Conservation (phyloP, 129 eudicot species). For the Ambrosia artemisiifolia region DNA sequence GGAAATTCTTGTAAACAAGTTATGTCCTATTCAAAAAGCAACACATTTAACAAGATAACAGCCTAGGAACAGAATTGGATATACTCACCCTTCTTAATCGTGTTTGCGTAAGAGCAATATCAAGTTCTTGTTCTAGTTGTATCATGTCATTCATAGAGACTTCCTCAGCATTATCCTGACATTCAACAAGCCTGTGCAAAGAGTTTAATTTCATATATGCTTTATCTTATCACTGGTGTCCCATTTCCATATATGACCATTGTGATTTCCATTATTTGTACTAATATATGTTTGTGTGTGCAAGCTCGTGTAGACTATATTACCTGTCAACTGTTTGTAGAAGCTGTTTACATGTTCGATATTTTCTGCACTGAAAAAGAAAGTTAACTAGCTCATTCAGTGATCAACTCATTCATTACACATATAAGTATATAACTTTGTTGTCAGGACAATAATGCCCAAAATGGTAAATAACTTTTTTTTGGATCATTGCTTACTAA, state of each 20-base stretch:
- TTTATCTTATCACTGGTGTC: background rate
- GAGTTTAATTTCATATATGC: background rate
- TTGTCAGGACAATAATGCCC: background rate
- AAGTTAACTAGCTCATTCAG: background rate
- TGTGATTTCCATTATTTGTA: background rate
- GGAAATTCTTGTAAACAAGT: too few relatives aligned
- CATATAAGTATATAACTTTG: background rate
- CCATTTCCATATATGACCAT: background rate
- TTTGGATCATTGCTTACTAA: background rate
- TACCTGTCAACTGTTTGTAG: slow-evolving; percentile 48
- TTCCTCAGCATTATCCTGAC: slow-evolving; percentile 18
- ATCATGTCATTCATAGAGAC: slow-evolving; percentile 35
- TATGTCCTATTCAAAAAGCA: background rate
- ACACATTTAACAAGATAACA: background rate
- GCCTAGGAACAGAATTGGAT: background rate
- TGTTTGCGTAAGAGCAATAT: slow-evolving; percentile 40
- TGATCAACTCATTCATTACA: background rate
- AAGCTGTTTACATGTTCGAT: slow-evolving; percentile 41
- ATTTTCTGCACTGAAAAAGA: slow-evolving; percentile 14
- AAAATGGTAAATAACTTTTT: background rate
- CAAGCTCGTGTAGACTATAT: background rate
- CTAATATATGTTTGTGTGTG: background rate
- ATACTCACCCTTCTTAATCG: slow-evolving; percentile 47
- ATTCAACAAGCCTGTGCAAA: slow-evolving; percentile 39
- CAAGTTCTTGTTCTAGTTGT: slow-evolving; percentile 52